A percentile compares a stretch with the other conserved stretches of the same genome.
Evolutionary conservation across 164 flowering plant species (phyloP).

Genomic region (Chloranthus sessilifolius): DNA sequence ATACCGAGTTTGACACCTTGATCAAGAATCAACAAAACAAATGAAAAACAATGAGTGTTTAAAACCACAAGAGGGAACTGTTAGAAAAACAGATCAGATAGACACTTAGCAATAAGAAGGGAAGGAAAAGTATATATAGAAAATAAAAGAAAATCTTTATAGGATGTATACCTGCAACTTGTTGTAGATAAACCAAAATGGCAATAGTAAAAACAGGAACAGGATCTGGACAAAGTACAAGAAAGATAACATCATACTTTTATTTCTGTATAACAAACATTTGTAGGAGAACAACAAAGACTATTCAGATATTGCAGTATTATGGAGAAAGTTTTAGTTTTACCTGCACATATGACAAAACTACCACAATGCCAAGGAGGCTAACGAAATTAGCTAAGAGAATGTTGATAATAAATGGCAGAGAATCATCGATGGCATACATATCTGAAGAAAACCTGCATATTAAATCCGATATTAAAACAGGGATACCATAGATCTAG

Average conservation of each 20-base stretch:
- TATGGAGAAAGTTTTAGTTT: not conserved
- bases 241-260: too few relatives aligned
- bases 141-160: too few relatives aligned
- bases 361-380: slow-evolving; percentile 69
- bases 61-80: too few relatives aligned
- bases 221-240: slow-evolving; percentile 45
- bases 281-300: not conserved
- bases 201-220: slow-evolving; percentile 71
- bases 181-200: slow-evolving; percentile 79
- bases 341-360: slow-evolving; percentile 89
- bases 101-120: too few relatives aligned
- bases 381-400: slow-evolving; percentile 86
- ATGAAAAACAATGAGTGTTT: not conserved
- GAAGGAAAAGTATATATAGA: too few relatives aligned
- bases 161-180: slow-evolving; percentile 63
- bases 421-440: slow-evolving; percentile 92
- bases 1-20: too few relatives aligned
- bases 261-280: too few relatives aligned
- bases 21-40: not conserved
- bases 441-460: slow-evolving; percentile 94
- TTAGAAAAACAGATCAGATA: too few relatives aligned
- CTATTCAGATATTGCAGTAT: not conserved
- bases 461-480: slow-evolving; percentile 4
- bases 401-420: slow-evolving; percentile 95
- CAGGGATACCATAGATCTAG: not conserved